A percentile compares a stretch with the other conserved stretches of the same genome.
These are phyloP conservation scores for Neurospora sp. DNA, from an alignment of 495 filamentous ascomycete species.

Conservation along the genomic window DNA sequence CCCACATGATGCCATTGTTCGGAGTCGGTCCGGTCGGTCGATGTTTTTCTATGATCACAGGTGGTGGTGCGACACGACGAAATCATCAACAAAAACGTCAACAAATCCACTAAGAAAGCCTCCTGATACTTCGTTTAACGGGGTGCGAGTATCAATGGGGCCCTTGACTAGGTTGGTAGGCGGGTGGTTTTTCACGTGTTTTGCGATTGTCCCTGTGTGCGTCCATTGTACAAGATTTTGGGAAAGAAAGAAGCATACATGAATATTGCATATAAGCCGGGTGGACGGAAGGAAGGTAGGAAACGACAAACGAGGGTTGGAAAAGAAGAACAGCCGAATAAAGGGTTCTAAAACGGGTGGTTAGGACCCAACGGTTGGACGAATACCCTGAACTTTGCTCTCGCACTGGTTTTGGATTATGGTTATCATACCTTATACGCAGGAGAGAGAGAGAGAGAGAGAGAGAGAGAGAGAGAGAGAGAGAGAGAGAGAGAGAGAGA, in stretches of 20 bases:
- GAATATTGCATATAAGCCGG: not conserved
- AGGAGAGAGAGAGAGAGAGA: not conserved
- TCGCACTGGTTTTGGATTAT: not conserved
- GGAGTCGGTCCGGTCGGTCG: not conserved
- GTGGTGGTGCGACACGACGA: not conserved
- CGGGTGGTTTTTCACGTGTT: not conserved
- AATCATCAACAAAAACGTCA: not conserved
- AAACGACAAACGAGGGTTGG: not conserved
- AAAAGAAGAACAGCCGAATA: not conserved
- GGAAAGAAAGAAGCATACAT: not conserved
- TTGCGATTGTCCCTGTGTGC: not conserved
- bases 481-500: not conserved
- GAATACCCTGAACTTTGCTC: not conserved
- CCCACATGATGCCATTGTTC: not conserved
- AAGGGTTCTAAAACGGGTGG: not conserved
- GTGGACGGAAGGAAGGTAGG: not conserved
- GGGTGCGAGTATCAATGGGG: not conserved
- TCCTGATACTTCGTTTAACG: not conserved
- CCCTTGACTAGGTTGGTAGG: not conserved
- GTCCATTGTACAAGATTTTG: not conserved
- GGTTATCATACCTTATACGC: not conserved
- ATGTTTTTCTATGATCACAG: not conserved
- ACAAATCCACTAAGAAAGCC: not conserved
- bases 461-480: not conserved
- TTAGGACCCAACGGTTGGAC: not conserved